Evolutionary conservation across 2,329 filamentous ascomycete genomes (phyloP).

Genomic region (Mollisiaceae sp.): DNA sequence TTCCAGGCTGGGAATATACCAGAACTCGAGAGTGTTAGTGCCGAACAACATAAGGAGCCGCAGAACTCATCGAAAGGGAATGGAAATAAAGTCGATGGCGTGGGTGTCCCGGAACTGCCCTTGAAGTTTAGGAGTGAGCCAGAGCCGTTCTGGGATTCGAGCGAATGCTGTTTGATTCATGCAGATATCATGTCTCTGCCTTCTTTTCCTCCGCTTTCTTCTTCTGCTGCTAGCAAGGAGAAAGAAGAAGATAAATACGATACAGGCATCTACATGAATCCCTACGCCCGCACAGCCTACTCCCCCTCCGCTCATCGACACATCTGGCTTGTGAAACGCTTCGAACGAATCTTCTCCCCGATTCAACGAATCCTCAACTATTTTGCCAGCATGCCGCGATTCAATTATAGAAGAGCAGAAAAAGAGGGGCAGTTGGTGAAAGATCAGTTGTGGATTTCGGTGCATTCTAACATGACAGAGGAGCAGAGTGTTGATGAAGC

Average conservation of each 20-base stretch:
- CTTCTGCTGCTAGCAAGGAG: not conserved
- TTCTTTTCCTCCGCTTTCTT: constrained; percentile 16
- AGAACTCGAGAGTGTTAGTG: not conserved
- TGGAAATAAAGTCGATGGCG: not conserved
- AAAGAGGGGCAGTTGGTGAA: constrained; percentile 58
- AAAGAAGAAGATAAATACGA: constrained; percentile 44
- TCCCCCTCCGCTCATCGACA: constrained; percentile 59
- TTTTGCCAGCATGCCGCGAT: constrained; percentile 59
- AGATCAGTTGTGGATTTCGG: constrained; percentile 55
- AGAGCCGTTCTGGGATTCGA: constrained; percentile 66
- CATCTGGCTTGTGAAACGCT: constrained; percentile 64
- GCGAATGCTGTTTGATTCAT: constrained; percentile 66
- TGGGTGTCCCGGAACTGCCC: constrained; percentile 27
- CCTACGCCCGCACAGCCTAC: constrained; percentile 75
- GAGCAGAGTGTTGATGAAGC: constrained; percentile 37
- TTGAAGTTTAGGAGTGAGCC: constrained; percentile 59
- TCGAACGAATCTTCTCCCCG: constrained; percentile 67
- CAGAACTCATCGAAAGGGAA: constrained; percentile 2
- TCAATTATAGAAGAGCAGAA: constrained; percentile 66
- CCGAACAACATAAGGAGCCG: not conserved
- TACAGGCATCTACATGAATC: constrained; percentile 74
- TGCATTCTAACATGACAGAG: constrained; percentile 29
- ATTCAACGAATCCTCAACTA: constrained; percentile 64
- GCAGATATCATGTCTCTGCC: constrained; percentile 50
- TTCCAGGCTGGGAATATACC: constrained; percentile 51